Evolutionary conservation across 768 basidiomycete genomes (phyloP).

Genomic region (Lactarius sanguifluus): DNA sequence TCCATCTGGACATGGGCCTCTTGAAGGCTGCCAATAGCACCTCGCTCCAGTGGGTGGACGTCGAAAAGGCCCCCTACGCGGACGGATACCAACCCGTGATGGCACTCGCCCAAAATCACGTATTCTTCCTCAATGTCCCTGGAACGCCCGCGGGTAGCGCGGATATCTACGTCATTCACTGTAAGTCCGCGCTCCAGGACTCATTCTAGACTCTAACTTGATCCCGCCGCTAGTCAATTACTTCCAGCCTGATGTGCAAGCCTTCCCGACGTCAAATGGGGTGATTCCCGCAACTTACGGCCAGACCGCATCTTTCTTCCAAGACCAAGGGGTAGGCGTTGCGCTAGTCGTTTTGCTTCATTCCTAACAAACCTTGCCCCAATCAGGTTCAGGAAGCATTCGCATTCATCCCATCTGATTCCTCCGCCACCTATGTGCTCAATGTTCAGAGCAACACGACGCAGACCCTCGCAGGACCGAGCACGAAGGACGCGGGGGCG

Average conservation of each 20-base stretch:
- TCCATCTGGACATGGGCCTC: conserved; percentile 64
- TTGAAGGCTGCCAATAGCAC: conserved; percentile 60
- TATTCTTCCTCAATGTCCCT: conserved; percentile 79
- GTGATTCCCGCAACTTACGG: conserved; percentile 70
- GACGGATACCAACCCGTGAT: conserved; percentile 65
- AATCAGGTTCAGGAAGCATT: conserved; percentile 67
- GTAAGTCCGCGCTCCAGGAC: conserved; percentile 43
- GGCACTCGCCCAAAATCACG: conserved; percentile 84
- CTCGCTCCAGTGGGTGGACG: conserved; percentile 63
- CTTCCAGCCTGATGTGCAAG: conserved; percentile 71
- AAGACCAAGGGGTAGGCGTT: conserved; percentile 46
- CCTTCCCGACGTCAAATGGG: conserved; percentile 51
- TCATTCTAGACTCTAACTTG: conserved; percentile 1
- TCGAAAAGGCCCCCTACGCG: conserved; percentile 54
- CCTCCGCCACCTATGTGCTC: conserved; percentile 68
- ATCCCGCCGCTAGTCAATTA: conserved; percentile 53
- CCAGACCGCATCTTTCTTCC: conserved; percentile 70
- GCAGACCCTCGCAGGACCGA: conserved; percentile 56
- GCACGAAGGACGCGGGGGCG: conserved; percentile 56
- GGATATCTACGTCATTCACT: conserved; percentile 86
- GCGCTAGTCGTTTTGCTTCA: background rate
- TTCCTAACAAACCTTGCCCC: background rate
- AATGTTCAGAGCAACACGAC: conserved; percentile 75
- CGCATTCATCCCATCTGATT: conserved; percentile 75
- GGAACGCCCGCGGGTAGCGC: conserved; percentile 64